phyloP scores from a whole-genome alignment of 2,329 filamentous ascomycete species.

The Pestalotiopsis sp. region DNA sequence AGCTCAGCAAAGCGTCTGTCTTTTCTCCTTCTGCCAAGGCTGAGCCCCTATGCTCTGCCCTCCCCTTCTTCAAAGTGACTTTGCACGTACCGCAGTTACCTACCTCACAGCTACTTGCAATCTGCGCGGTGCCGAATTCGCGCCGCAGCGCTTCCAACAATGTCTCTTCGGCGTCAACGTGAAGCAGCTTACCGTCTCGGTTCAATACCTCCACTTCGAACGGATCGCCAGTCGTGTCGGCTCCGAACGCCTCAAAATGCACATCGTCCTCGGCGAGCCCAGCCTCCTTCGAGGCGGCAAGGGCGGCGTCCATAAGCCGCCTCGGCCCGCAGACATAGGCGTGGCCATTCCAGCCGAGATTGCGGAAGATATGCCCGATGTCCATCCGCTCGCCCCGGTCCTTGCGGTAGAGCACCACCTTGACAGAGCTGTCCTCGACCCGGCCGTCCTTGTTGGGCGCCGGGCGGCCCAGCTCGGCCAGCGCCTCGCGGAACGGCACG shows the following conservation, averaged over 20 bases:
- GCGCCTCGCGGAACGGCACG: constrained; percentile 51
- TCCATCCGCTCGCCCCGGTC: constrained; percentile 52
- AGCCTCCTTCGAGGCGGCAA: constrained; percentile 37
- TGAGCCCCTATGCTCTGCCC: constrained; percentile 50
- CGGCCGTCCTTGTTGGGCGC: constrained; percentile 4
- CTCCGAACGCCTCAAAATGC: constrained; percentile 61
- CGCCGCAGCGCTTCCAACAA: constrained; percentile 48
- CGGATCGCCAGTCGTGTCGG: constrained; percentile 54
- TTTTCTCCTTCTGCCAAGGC: constrained; percentile 47
- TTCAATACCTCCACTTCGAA: constrained; percentile 58
- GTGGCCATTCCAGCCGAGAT: constrained; percentile 52
- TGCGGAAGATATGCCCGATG: constrained; percentile 44
- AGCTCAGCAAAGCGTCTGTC: constrained; percentile 45
- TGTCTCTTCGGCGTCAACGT: constrained; percentile 48
- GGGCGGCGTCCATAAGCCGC: constrained; percentile 55
- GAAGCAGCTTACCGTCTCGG: constrained; percentile 30
- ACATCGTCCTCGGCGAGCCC: constrained; percentile 50
- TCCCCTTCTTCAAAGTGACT: constrained; percentile 40
- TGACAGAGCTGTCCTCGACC: constrained; percentile 17
- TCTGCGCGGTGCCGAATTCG: constrained; percentile 38
- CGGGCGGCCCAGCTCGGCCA: constrained; percentile 38
- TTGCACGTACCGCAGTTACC: constrained; percentile 57
- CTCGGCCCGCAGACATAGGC: constrained; percentile 63
- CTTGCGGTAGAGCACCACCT: constrained; percentile 53
- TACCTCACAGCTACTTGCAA: constrained; percentile 52